Conservation (phyloP, 257 asterid species). For the Solanum neorickii region DNA sequence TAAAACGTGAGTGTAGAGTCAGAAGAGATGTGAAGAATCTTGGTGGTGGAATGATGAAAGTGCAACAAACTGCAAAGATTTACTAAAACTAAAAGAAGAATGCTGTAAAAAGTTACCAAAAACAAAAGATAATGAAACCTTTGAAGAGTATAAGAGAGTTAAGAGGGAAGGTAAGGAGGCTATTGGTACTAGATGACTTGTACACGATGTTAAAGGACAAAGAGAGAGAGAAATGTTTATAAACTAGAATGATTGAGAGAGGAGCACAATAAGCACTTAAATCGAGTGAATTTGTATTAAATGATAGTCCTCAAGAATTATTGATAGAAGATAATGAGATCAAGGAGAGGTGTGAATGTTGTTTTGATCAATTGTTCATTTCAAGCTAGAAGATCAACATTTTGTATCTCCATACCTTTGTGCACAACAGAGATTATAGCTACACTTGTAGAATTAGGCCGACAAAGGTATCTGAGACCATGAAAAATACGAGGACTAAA, state of each 20-base stretch:
- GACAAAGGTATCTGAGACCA: too few relatives aligned
- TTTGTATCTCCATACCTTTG: background rate
- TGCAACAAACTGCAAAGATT: background rate
- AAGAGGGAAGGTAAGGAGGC: background rate
- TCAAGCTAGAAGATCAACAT: background rate
- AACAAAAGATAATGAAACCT: background rate
- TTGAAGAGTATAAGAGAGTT: background rate
- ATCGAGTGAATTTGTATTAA: background rate
- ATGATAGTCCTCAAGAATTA: background rate
- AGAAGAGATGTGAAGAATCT: background rate
- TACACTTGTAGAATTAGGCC: background rate
- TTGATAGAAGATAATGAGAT: background rate
- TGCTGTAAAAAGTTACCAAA: background rate
- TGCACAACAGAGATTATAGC: background rate
- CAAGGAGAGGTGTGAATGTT: background rate
- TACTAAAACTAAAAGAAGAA: background rate
- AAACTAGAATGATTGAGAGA: background rate
- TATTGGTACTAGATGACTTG: background rate
- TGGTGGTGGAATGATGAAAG: background rate
- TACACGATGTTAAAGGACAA: background rate
- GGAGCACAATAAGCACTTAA: background rate
- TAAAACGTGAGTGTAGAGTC: too few relatives aligned
- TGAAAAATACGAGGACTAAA: background rate
- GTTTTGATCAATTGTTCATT: background rate
- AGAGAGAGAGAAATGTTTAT: background rate